phyloP scores from a whole-genome alignment of 148 eudicot species.

The Chenopodium quinoa region DNA sequence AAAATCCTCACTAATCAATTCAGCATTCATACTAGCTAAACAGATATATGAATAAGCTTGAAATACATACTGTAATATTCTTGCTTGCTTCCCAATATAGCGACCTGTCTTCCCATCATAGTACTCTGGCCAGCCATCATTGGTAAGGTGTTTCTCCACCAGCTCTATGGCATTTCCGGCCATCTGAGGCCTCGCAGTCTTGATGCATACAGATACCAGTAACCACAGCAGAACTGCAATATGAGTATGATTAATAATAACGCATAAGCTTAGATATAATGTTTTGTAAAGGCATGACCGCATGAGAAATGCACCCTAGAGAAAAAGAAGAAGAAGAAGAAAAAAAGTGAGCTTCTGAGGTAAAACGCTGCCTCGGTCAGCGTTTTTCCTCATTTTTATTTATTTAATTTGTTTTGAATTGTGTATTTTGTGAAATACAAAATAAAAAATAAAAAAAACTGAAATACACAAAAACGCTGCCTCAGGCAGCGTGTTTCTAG shows the following conservation, averaged over 20 bases:
- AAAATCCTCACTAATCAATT: not conserved
- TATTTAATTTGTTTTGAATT: too few relatives aligned
- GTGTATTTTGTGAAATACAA: too few relatives aligned
- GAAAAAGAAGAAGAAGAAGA: not conserved
- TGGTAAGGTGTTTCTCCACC: slow-evolving; percentile 38
- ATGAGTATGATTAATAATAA: not conserved
- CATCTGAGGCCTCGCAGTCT: slow-evolving; percentile 38
- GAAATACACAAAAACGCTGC: too few relatives aligned
- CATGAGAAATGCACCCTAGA: slow-evolving; percentile 6
- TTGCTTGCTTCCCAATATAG: slow-evolving; percentile 50
- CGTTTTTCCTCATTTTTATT: too few relatives aligned
- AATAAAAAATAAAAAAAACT: too few relatives aligned
- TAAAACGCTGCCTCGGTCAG: too few relatives aligned
- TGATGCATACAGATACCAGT: slow-evolving; percentile 47
- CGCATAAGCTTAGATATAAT: not conserved
- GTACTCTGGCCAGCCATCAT: slow-evolving; percentile 57
- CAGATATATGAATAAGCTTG: not conserved
- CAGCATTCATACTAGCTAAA: not conserved
- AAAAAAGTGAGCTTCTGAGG: too few relatives aligned
- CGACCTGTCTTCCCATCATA: slow-evolving; percentile 52
- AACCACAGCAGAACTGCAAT: slow-evolving; percentile 47
- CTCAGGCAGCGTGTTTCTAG: too few relatives aligned
- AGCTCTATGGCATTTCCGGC: slow-evolving; percentile 42
- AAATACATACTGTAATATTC: slow-evolving; percentile 16
- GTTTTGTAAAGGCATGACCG: not conserved